Base-by-base conservation (phyloP, 2,329 filamentous ascomycete species). In the Neocatenulostroma microsporum region DNA sequence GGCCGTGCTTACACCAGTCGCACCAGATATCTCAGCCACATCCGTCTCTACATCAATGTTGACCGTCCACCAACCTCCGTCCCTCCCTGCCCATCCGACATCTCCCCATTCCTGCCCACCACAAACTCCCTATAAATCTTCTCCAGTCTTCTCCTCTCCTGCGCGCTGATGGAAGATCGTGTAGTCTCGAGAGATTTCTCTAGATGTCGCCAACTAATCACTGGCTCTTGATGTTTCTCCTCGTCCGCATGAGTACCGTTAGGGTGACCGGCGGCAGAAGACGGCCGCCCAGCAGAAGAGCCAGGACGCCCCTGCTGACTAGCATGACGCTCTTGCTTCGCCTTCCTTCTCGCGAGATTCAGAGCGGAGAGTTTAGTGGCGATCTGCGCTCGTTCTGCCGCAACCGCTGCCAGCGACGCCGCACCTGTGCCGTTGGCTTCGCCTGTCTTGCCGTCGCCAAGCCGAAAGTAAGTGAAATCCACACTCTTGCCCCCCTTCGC, bases 51-150 rank as follows among this genome's bases (percentile, higher is more conserved):
- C 91, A 96, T 96, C 62, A 98, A 69, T 63, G 87, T 96, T 51
- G 82, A 89, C 57, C 91, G 72, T 10, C 88, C 91, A 6, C 91
- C 91, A 63, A 98, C 78, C 63, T 96, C 91, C 61, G 80, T 93
- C 39, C 82, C 84, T 0, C 84, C 87, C 62, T 96, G 85, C 2
- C 91, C 91, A 61, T 83, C 89, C 42, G 80, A 85, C 85, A 98
- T 87, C 67, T 96, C 88, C 6, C 91, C 91, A 60, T 88, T 94
- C 49, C 91, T 73, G 0, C 87, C 88, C 3, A 85, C 84, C 0
- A 95, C 80, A 68, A 98, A 98, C 64, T 98, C 91, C 12, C 73
- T 70, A 58, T 98, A 98, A 43, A 98, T 95, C 26, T 75, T 76
- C 52, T 76, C 72, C 47, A 98, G 62, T 41, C 89, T 69, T 44